Evolutionary conservation across 768 basidiomycete genomes (phyloP), one percentile per base, ranked within the genome.

Genomic region (Mycena vitilis): DNA sequence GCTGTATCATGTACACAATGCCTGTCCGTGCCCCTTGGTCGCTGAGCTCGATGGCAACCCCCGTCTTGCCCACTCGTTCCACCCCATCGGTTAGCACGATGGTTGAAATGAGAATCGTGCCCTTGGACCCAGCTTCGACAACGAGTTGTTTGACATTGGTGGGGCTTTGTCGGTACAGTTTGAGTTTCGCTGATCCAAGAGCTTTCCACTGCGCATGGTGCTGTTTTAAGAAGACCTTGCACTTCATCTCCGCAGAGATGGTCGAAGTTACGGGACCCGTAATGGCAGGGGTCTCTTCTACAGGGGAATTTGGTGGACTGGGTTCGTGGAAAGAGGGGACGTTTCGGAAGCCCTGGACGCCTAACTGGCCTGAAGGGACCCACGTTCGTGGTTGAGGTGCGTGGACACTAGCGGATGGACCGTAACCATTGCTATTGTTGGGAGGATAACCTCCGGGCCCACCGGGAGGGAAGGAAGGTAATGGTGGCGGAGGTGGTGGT

Each of bases 161-260:
- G 34, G 95, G 95, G 63, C 86, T 83, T 76, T 97, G 90, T 53
- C 85, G 87, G 78, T 96, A 99, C 56, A 99, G 84, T 75, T 93
- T 95, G 71, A 99, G 85, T 73, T 89, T 89, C 16, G 95, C 95
- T 12, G 92, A 83, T 4, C 98, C 98, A 63, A 99, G 84, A 1
- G 94, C 90, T 81, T 98, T 99, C 98, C 98, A 99, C 77, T 97
- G 95, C n/a, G 93, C 91, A 76, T 98, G 96, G 42, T 94, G 90
- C 75, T 97, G 95, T 76, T 99, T 91, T 54, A 98, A 83, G 82
- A 99, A 99, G 25, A 98, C 91, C 79, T 99, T 99, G 87, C 97
- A 98, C 78, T 96, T 96, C 94, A 96, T 97, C 75, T 95, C 90
- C 15, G 94, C 95, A 11, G 93, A 88, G 69, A 99, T 84, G 13